Evolutionary conservation across 805 yeast genomes (phyloP).

Genomic region (Yamadazyma sp.): DNA sequence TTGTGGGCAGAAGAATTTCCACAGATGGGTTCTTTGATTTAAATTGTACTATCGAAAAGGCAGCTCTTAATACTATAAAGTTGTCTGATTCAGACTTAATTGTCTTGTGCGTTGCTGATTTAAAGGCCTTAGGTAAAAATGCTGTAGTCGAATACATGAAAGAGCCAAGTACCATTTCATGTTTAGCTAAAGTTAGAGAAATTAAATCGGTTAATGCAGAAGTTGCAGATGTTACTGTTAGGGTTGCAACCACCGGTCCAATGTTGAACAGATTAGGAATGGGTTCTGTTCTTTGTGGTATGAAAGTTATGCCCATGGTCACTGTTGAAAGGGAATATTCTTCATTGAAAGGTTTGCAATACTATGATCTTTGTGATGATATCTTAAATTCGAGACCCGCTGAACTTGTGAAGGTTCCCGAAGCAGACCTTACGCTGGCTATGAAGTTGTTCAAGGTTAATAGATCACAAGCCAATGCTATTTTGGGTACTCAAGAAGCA

Average conservation of each 20-base stretch:
- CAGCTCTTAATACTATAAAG: constrained; percentile 47
- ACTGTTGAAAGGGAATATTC: constrained; percentile 92
- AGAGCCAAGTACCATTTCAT: constrained; percentile 40
- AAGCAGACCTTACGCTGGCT: constrained; percentile 36
- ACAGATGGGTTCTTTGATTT: constrained; percentile 88
- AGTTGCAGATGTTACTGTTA: constrained; percentile 68
- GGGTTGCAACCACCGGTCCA: constrained; percentile 56
- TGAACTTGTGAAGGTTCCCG: constrained; percentile 29
- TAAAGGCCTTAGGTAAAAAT: constrained; percentile 26
- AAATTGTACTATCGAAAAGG: constrained; percentile 64
- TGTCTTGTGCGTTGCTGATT: constrained; percentile 24
- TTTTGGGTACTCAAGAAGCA: constrained; percentile 62
- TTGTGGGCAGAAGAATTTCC: constrained; percentile 76
- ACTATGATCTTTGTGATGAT: constrained; percentile 69
- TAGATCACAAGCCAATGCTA: constrained; percentile 88
- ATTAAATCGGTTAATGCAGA: constrained; percentile 64
- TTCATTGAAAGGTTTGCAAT: constrained; percentile 75
- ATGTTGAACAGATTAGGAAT: constrained; percentile 59
- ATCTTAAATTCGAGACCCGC: constrained; percentile 69
- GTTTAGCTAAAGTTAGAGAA: constrained; percentile 79
- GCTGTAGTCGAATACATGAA: constrained; percentile 20
- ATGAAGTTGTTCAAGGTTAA: constrained; percentile 60
- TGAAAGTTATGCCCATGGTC: constrained; percentile 80
- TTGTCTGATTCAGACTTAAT: constrained; percentile 76
- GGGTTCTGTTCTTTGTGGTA: constrained; percentile 58